phyloP scores from a whole-genome alignment of 2,329 filamentous ascomycete genomes.

The Colletotrichum aenigma region DNA sequence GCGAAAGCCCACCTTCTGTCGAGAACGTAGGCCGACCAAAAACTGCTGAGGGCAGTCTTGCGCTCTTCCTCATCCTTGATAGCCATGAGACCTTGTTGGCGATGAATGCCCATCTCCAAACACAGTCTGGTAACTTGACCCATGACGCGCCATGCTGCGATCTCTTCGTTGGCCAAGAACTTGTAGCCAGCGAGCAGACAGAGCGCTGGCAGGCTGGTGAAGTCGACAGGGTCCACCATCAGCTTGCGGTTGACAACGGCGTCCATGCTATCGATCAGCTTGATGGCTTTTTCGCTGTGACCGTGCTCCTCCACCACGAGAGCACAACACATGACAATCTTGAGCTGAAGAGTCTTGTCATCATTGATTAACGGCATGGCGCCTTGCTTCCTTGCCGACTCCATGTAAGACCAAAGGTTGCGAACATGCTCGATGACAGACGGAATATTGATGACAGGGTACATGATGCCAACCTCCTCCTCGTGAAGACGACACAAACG shows the following conservation, averaged over 20 bases:
- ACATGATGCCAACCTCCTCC: conserved; percentile 92
- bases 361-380: conserved; percentile 46
- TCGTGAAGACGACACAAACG: conserved; percentile 81
- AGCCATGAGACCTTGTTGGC: conserved; percentile 72
- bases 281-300: conserved; percentile 74
- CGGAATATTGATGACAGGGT: conserved; percentile 81
- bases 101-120: conserved; percentile 82
- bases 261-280: conserved; percentile 79
- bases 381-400: conserved; percentile 46
- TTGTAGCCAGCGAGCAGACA: conserved; percentile 68
- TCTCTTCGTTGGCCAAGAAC: conserved; percentile 85
- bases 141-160: conserved; percentile 85
- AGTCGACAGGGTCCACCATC: conserved; percentile 56
- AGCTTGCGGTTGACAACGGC: conserved; percentile 70
- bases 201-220: conserved; percentile 54
- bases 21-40: conserved; percentile 87
- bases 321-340: conserved; percentile 81
- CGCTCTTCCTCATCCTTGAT: conserved; percentile 74
- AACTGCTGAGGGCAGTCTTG: conserved; percentile 70
- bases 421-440: conserved; percentile 73
- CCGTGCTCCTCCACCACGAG: conserved; percentile 80
- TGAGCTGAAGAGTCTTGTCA: conserved; percentile 71
- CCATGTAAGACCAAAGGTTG: conserved; percentile 74
- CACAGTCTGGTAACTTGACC: conserved; percentile 83
- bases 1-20: conserved; percentile 89